A percentile compares a stretch with the other conserved stretches of the same genome.
Evolutionary conservation across 805 yeast species (phyloP).

Genomic region (Diddensiella santjacobensis): DNA sequence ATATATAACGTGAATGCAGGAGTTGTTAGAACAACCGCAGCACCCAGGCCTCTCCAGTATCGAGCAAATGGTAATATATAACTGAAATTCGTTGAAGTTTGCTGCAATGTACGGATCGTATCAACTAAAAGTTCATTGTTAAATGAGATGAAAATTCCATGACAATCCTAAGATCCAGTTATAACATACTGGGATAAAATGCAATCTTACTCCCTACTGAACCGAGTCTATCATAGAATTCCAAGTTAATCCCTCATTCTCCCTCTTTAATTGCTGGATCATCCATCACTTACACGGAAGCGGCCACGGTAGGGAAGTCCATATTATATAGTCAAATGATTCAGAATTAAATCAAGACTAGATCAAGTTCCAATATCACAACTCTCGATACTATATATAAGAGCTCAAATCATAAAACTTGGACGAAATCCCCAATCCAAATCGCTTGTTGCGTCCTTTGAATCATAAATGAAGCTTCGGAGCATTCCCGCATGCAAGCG

Average conservation of each 20-base stretch:
- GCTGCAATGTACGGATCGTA: slow-evolving; percentile 40
- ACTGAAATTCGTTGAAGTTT: slow-evolving; percentile 37
- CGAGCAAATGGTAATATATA: slow-evolving; percentile 36
- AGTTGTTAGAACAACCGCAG: slow-evolving; percentile 37
- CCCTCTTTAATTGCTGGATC: background rate
- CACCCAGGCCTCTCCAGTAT: slow-evolving; percentile 40
- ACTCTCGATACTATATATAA: too few relatives aligned
- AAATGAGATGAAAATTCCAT: too few relatives aligned
- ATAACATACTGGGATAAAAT: slow-evolving; percentile 36
- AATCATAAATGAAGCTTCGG: too few relatives aligned
- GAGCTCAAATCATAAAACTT: too few relatives aligned
- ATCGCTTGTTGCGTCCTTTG: too few relatives aligned
- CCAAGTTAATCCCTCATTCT: background rate
- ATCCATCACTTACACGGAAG: slow-evolving; percentile 33
- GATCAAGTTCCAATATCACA: too few relatives aligned
- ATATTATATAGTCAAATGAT: too few relatives aligned
- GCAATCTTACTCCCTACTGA: slow-evolving; percentile 37
- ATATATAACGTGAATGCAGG: slow-evolving; percentile 42
- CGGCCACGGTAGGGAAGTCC: slow-evolving; percentile 37
- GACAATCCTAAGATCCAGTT: background rate
- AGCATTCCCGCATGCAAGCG: too few relatives aligned
- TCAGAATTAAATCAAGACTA: too few relatives aligned
- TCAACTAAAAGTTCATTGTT: too few relatives aligned
- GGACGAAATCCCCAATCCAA: too few relatives aligned
- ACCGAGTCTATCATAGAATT: slow-evolving; percentile 33